phyloP scores from a whole-genome alignment of 2,329 filamentous ascomycete genomes.

The Orbilia brochopaga region DNA sequence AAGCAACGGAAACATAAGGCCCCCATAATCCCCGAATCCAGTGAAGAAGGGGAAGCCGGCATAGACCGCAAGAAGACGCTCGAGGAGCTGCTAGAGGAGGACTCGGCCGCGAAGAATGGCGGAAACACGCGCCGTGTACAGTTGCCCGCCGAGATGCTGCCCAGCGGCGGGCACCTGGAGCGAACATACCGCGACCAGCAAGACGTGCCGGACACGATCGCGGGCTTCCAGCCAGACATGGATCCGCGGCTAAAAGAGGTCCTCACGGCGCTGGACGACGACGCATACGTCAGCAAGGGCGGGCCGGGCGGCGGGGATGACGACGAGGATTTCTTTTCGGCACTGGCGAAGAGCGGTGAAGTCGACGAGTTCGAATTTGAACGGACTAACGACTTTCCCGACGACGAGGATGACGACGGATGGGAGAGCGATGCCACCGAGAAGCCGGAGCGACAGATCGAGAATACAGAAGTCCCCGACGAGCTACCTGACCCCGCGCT shows the following conservation, averaged over 20 bases:
- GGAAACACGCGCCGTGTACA: constrained; percentile 57
- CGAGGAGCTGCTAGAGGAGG: constrained; percentile 77
- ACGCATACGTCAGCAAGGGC: constrained; percentile 51
- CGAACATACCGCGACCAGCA: constrained; percentile 91
- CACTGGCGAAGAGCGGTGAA: constrained; percentile 61
- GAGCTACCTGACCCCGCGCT: constrained; percentile 58
- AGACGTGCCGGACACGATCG: constrained; percentile 85
- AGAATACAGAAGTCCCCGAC: constrained; percentile 56
- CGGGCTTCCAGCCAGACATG: constrained; percentile 97
- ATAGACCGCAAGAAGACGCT: constrained; percentile 73
- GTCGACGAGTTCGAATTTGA: constrained; percentile 68
- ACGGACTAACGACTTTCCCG: constrained; percentile 72
- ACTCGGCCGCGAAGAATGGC: constrained; percentile 58
- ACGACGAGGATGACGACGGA: constrained; percentile 73
- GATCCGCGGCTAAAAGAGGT: constrained; percentile 70
- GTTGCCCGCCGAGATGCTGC: constrained; percentile 73
- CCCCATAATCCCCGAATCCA: constrained; percentile 24
- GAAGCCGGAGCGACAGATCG: constrained; percentile 70
- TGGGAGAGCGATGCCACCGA: constrained; percentile 96
- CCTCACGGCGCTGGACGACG: constrained; percentile 59
- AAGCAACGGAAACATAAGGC: constrained; percentile 66
- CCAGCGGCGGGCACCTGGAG: constrained; percentile 77
- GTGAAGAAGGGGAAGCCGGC: constrained; percentile 59
- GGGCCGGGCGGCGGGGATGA: too few relatives aligned
- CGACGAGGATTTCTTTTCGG: constrained; percentile 70